Evolutionary conservation across 2,329 filamentous ascomycete species (phyloP), one percentile per base, ranked within the genome.

Genomic region (Cercospora janseana): DNA sequence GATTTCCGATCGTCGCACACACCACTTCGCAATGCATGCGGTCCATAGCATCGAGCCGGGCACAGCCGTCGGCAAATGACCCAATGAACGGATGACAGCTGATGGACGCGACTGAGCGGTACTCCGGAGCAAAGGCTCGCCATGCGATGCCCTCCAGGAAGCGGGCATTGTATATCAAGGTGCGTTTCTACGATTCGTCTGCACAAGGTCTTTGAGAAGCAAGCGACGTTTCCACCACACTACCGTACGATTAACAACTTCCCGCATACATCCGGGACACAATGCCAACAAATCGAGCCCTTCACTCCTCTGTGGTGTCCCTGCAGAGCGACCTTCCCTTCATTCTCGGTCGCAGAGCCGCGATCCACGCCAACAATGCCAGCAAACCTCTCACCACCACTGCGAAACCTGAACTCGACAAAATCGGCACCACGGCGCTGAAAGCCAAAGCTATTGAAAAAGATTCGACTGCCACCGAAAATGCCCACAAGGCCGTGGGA

Each of bases 271-370:
- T n/a, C n/a, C n/a, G n/a, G n/a, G n/a, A 15, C 12, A 37, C 6
- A 27, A 51, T 51, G 49, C 37, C 49, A 12, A 26, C 42, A 18
- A 46, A 51, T 12, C 35, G 31, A 12, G 26, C 35, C 15, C 28
- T 51, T 28, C 49, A 51, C 29, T 38, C 49, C 20, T 46, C 49
- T 3, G 34, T 51, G 5, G 12, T 51, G 21, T 51, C 49, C 18
- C 49, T 51, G 4, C 42, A 51, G 42, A 51, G 13, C 42, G 49
- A 51, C 13, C 23, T 51, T 12, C 49, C 49, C 8, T 51, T 41
- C 34, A 8, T 51, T 8, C 35, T 51, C 8, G 42, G 49, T 7
- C 42, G 49, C 12, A 51, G 34, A 46, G 32, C 42, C 20, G 46
- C 27, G 18, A 13, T 24, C 6, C 34, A n/a, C n/a, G n/a, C 34